Conservation (phyloP, 768 basidiomycete species). For the Kwoniella dejecticola region DNA sequence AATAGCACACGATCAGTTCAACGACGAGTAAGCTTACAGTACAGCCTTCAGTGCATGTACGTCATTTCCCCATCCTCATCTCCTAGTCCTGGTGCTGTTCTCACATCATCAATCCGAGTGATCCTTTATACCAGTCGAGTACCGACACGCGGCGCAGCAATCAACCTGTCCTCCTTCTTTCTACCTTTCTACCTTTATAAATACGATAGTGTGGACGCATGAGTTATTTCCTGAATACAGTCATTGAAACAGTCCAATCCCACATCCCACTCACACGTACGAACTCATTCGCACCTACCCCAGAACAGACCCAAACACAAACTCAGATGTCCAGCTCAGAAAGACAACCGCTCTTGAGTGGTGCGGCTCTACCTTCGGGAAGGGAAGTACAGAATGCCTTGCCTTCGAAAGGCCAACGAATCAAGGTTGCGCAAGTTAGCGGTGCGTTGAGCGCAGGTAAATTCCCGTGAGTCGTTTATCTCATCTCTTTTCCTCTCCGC, state of each 20-base stretch:
- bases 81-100: too few species aligned
- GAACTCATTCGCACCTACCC: not conserved
- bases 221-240: conserved; percentile 18
- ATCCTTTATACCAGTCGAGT: not conserved
- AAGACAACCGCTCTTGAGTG: conserved; percentile 28
- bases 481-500: too few species aligned
- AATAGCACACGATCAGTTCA: too few species aligned
- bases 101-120: not conserved
- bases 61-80: too few species aligned
- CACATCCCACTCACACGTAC: conserved; percentile 16
- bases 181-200: not conserved
- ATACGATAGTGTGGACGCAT: not conserved
- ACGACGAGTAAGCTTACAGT: conserved; percentile 1
- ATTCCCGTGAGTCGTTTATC: conserved; percentile 54
- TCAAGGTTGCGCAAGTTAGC: conserved; percentile 48
- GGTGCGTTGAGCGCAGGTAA: conserved; percentile 56
- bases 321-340: conserved; percentile 12
- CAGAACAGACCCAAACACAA: not conserved
- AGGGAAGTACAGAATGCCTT: conserved; percentile 39
- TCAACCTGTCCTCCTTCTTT: not conserved
- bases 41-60: too few species aligned
- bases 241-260: conserved; percentile 17
- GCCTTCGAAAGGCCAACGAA: conserved; percentile 43
- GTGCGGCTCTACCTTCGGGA: conserved; percentile 36
- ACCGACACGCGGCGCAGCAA: not conserved